Evolutionary conservation across 2,329 filamentous ascomycete genomes (phyloP).

Genomic region (Aspergillus felis): DNA sequence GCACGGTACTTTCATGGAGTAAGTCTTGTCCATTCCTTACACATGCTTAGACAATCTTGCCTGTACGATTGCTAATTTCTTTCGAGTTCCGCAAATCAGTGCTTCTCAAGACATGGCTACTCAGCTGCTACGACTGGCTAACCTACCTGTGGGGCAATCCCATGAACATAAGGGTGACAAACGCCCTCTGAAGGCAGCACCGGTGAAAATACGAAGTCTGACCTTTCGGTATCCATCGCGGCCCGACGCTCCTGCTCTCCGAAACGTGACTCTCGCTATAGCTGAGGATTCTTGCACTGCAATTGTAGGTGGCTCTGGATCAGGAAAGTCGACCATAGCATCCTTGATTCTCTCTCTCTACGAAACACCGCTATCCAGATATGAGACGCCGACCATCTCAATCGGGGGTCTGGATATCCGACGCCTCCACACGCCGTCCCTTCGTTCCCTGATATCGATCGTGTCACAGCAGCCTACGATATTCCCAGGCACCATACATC

Average conservation of each 20-base stretch:
- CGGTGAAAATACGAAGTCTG: constrained; percentile 60
- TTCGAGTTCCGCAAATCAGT: constrained; percentile 69
- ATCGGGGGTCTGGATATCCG: constrained; percentile 53
- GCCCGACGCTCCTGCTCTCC: constrained; percentile 53
- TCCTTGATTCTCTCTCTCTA: constrained; percentile 73
- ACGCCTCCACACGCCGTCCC: constrained; percentile 55
- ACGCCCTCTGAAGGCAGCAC: constrained; percentile 38
- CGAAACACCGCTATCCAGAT: constrained; percentile 27
- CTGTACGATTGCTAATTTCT: constrained; percentile 1
- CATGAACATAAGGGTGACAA: constrained; percentile 56
- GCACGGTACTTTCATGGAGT: constrained; percentile 63
- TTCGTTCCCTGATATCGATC: constrained; percentile 61
- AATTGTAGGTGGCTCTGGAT: constrained; percentile 78
- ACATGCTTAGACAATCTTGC: background rate
- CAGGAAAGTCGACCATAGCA: constrained; percentile 84
- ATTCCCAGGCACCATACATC: constrained; percentile 40
- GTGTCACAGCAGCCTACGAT: constrained; percentile 63
- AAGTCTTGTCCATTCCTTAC: constrained; percentile 9
- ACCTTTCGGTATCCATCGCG: constrained; percentile 68
- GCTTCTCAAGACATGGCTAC: constrained; percentile 68
- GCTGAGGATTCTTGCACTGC: constrained; percentile 63
- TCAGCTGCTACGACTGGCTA: constrained; percentile 66
- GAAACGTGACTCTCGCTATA: constrained; percentile 63
- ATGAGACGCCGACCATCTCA: constrained; percentile 44
- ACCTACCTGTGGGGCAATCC: constrained; percentile 52